Base-by-base conservation (phyloP, 305 asterid genomes). In the Fraxinus velutina region DNA sequence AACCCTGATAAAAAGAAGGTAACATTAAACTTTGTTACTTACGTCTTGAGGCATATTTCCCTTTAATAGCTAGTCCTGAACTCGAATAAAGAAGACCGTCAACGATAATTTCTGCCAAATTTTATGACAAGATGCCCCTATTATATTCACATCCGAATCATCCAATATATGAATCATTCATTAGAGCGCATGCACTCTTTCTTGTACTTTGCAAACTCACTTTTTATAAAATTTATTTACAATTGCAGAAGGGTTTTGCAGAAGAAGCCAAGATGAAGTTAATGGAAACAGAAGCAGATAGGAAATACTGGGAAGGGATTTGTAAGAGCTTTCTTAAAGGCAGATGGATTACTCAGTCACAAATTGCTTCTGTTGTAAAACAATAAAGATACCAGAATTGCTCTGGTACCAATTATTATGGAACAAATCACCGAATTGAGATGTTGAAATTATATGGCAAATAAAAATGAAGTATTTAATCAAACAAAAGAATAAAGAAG, bases 291-390 rank as follows among this genome's bases (percentile, higher is more conserved):
- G 91, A 93, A 76, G 91, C 93, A 6, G 93, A 92, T 73, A 86
- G 89, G 70, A 90, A 85, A 77, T 80, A 74, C 64, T 89, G 89
- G 92, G 89, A 89, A 79, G 86, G 55, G 80, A 90, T 90, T 24
- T 91, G 92, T 93, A 87, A 84, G 85, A 77, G 85, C 70, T 92
- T 90, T 80, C 94, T 92, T 34, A 86, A 88, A 82, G 91, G 90
- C 36, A 47, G 34, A 10, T 77, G 86, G 82, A 78, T 68, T 27
- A 12, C 24, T 77, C 81, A 71, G 19, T 24, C 77, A 3, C 57
- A 66, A 19, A 27, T 27, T 27, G 30, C 2, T 27, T 27, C 30
- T 27, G 30, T 27, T 27, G 30, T 27, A 27, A 27, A 27, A 27
- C 30, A 27, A 27, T 27, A 27, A 27, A 27, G 30, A 27, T 27